Percentiles rank a stretch among this genome's conserved stretches.
phyloP scores from a whole-genome alignment of 2,329 filamentous ascomycete species.

The Ophiocordyceps sinensis region DNA sequence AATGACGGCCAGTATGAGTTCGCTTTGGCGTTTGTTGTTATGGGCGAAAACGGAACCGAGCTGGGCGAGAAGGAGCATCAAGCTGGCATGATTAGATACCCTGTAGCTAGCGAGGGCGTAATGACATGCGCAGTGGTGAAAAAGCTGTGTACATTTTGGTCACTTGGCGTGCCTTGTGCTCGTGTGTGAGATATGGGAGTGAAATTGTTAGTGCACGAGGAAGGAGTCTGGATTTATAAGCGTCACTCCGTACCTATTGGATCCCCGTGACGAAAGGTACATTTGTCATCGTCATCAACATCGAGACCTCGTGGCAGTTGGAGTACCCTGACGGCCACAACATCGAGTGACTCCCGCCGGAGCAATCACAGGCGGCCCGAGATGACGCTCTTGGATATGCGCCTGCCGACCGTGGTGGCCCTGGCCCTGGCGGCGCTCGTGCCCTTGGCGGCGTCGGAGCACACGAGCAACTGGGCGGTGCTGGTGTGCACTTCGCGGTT shows the following conservation, averaged over 20 bases:
- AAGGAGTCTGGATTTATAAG: no score
- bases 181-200: no score
- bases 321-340: no score
- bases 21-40: neutral
- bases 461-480: conserved; percentile 98
- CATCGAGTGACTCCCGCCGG: no score
- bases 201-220: no score
- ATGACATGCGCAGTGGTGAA: neutral
- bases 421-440: conserved; percentile 26
- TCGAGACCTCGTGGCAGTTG: no score
- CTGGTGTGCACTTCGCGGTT: conserved; percentile 97
- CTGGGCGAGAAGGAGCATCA: neutral
- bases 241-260: no score
- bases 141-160: neutral
- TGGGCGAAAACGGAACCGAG: neutral
- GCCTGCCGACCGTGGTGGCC: conserved; percentile 33
- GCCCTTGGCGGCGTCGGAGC: conserved; percentile 44
- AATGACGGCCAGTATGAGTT: neutral
- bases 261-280: neutral
- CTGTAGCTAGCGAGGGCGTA: conserved; percentile 1
- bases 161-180: neutral
- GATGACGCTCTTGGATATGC: conserved; percentile 36
- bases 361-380: neutral
- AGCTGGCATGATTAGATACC: conserved; percentile 4
- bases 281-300: neutral